Evolutionary conservation across 306 rosid species (phyloP), one percentile per base, ranked within the genome.

Genomic region (Lagenaria siceraria): DNA sequence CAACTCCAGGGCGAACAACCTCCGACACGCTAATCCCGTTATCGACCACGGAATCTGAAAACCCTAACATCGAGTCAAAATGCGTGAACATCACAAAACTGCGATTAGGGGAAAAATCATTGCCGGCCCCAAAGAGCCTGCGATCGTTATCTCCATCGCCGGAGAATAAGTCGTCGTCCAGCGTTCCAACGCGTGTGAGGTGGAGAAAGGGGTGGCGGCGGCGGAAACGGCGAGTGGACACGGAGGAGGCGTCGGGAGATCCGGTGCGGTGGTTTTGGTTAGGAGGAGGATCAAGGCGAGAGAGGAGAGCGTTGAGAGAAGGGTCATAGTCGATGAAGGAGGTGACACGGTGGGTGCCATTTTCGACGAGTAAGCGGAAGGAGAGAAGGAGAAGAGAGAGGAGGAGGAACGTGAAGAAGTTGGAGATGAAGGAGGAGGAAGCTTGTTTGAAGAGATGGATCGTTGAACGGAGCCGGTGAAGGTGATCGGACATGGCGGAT

Each of bases 281-380:
- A n/a, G 80, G 81, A 53, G 96, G 76, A 71, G 90, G 92, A 78
- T 92, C 96, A 66, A 95, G 91, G 51, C 89, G 97, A 10, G 93
- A 90, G 80, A 95, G 91, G 38, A 95, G 87, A 13, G 96, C 78
- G 27, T 78, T 81, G 61, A 95, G 90, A 21, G 96, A 87, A 19
- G 97, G 97, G 77, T 95, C 97, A 15, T 89, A 92, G 78, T 92
- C 99, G 75, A 92, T 85, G 85, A 92, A 87, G 66, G 97, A 75
- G 80, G 95, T 92, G 78, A 92, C 87, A 80, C 85, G 80, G 68
- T 78, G 49, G 83, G 96, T 82, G 6, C 96, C 97, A 60, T 84
- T 86, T 64, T 95, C 97, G 19, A 95, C 88, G 81, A 88, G 69
- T 24, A 85, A 60, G 24, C 97, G 97, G 76, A 95, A 95, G 18